Evolutionary conservation across 495 filamentous ascomycete species (phyloP).

Genomic region (Alectoria sarmentosa): DNA sequence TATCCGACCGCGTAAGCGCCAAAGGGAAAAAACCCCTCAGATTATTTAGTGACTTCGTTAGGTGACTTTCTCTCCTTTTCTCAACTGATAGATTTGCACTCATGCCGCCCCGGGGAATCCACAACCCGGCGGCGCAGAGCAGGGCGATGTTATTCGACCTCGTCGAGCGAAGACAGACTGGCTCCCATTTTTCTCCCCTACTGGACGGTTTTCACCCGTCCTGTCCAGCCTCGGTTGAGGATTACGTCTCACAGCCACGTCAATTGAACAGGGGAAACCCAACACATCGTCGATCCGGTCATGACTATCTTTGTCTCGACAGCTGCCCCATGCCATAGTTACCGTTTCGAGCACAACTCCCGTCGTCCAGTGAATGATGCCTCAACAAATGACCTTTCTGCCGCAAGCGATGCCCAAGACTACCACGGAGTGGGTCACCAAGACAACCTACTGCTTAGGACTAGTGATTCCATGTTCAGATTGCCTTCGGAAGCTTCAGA

Average conservation of each 20-base stretch:
- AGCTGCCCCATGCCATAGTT: not conserved
- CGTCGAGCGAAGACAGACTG: not conserved
- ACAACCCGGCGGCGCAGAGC: not conserved
- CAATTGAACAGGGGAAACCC: not conserved
- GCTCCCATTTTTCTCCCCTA: not conserved
- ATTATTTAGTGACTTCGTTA: not conserved
- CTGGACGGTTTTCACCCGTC: not conserved
- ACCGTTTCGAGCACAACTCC: not conserved
- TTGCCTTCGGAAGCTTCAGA: slow-evolving; percentile 13
- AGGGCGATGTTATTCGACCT: not conserved
- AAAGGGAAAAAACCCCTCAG: not conserved
- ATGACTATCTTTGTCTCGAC: not conserved
- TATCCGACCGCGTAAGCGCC: not conserved
- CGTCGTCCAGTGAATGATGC: not conserved
- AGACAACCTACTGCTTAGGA: not conserved
- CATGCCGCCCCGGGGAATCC: not conserved
- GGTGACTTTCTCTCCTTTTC: not conserved
- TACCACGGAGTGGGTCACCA: not conserved
- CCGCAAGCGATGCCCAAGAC: not conserved
- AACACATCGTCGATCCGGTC: not conserved
- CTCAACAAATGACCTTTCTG: not conserved
- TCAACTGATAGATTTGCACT: not conserved
- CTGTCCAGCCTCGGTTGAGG: not conserved
- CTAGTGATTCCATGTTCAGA: not conserved
- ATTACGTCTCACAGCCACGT: not conserved